These are phyloP conservation scores for Suillus variegatus DNA, from an alignment of 768 basidiomycete genomes.

Conservation along the genomic window DNA sequence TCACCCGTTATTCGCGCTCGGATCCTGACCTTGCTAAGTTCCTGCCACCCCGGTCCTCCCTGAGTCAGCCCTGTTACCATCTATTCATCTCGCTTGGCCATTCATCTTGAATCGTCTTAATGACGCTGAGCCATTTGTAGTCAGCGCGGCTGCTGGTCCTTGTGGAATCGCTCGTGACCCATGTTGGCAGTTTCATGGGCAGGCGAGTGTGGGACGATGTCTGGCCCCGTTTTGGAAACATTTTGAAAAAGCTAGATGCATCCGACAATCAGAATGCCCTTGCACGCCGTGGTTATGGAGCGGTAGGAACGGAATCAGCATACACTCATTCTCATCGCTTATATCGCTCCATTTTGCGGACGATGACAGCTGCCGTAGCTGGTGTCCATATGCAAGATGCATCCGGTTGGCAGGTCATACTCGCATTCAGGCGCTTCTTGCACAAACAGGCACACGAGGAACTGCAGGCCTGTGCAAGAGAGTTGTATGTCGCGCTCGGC, in stretches of 20 bases:
- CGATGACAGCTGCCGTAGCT: constrained; percentile 66
- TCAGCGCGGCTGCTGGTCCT: constrained; percentile 73
- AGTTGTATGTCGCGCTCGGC: constrained; percentile 62
- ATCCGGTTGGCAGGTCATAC: constrained; percentile 78
- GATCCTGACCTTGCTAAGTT: constrained; percentile 73
- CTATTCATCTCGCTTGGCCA: constrained; percentile 92
- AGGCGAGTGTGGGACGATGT: constrained; percentile 87
- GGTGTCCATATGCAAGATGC: constrained; percentile 71
- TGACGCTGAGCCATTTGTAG: constrained; percentile 77
- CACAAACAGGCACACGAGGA: constrained; percentile 67
- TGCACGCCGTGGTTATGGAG: constrained; percentile 49
- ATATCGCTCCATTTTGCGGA: constrained; percentile 72
- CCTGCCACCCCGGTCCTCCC: constrained; percentile 72
- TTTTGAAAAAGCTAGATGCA: constrained; percentile 62
- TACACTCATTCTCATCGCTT: constrained; percentile 83
- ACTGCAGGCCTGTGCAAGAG: constrained; percentile 64
- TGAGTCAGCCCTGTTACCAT: constrained; percentile 76
- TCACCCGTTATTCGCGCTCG: constrained; percentile 85
- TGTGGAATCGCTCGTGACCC: constrained; percentile 66
- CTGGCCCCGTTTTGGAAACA: constrained; percentile 78
- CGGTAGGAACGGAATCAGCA: constrained; percentile 64
- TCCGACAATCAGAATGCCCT: constrained; percentile 71
- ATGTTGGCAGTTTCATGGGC: constrained; percentile 86
- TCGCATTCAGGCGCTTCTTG: constrained; percentile 79
- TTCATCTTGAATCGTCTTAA: constrained; percentile 82